Conservation (phyloP, 495 filamentous ascomycete species). For the Apodospora peruviana region DNA sequence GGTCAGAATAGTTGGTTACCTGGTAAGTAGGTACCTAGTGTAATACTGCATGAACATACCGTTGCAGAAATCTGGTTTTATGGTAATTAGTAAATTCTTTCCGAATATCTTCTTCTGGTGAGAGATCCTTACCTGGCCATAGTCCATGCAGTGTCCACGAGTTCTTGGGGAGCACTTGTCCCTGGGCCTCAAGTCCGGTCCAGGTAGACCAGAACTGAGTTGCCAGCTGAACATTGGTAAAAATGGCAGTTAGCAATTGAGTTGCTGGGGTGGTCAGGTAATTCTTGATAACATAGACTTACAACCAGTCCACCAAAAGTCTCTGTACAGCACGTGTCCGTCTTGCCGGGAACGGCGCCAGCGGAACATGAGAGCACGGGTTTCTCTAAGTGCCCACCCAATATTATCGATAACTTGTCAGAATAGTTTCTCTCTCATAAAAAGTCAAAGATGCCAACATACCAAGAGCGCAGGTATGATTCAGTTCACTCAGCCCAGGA, state of each 20-base stretch:
- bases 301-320: slow-evolving; percentile 45
- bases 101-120: not conserved
- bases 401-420: not conserved
- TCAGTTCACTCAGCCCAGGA: slow-evolving; percentile 29
- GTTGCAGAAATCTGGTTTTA: slow-evolving; percentile 42
- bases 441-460: no score
- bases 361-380: slow-evolving; percentile 42
- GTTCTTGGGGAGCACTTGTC: slow-evolving; percentile 40
- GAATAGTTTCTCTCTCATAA: not conserved
- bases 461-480: slow-evolving; percentile 37
- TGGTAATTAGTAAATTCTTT: not conserved
- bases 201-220: slow-evolving; percentile 52
- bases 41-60: slow-evolving; percentile 1
- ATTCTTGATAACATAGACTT: not conserved
- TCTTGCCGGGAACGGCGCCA: slow-evolving; percentile 27
- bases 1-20: not conserved
- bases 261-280: not conserved
- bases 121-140: slow-evolving; percentile 33
- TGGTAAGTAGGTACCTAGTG: not conserved
- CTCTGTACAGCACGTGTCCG: slow-evolving; percentile 48
- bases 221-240: slow-evolving; percentile 12
- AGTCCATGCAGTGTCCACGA: slow-evolving; percentile 48
- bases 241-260: not conserved
- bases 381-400: not conserved
- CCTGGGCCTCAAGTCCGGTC: slow-evolving; percentile 41